Evolutionary conservation across 179 eudicot species (phyloP).

Genomic region (Beta lomatogona): DNA sequence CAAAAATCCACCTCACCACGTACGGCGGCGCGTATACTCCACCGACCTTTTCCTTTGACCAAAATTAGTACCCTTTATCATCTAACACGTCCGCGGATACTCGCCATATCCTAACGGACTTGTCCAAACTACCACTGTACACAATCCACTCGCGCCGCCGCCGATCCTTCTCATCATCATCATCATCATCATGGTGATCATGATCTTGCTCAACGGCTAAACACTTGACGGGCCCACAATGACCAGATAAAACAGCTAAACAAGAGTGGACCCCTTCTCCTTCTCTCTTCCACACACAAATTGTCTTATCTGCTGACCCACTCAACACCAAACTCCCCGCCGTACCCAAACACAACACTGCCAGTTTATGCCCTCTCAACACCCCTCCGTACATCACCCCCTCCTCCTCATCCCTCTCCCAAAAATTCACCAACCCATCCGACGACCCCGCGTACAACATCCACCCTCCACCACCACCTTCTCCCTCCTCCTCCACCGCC

Average conservation of each 20-base stretch:
- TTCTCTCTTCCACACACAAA: constrained; percentile 56
- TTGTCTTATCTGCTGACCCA: constrained; percentile 53
- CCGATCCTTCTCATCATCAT: constrained; percentile 6
- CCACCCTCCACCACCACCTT: background rate
- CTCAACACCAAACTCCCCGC: constrained; percentile 50
- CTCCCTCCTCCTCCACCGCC: constrained; percentile 18
- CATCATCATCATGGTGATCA: background rate
- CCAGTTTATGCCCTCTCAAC: constrained; percentile 50
- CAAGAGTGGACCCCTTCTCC: constrained; percentile 39
- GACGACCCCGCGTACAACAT: constrained; percentile 45
- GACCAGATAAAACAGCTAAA: constrained; percentile 43
- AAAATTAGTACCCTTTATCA: background rate
- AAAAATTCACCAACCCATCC: constrained; percentile 49
- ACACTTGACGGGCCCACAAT: constrained; percentile 56
- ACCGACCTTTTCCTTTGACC: background rate
- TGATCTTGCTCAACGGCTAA: constrained; percentile 45
- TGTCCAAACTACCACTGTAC: constrained; percentile 48
- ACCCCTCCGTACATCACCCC: constrained; percentile 38
- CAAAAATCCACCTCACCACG: background rate
- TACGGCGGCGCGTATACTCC: constrained; percentile 14
- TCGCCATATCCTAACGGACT: constrained; percentile 41
- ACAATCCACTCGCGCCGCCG: constrained; percentile 32
- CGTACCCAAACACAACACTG: constrained; percentile 49
- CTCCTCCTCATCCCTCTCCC: constrained; percentile 38
- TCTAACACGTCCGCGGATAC: constrained; percentile 23